Evolutionary conservation across 441 rosid genomes (phyloP).

Genomic region (Adansonia gregorii): DNA sequence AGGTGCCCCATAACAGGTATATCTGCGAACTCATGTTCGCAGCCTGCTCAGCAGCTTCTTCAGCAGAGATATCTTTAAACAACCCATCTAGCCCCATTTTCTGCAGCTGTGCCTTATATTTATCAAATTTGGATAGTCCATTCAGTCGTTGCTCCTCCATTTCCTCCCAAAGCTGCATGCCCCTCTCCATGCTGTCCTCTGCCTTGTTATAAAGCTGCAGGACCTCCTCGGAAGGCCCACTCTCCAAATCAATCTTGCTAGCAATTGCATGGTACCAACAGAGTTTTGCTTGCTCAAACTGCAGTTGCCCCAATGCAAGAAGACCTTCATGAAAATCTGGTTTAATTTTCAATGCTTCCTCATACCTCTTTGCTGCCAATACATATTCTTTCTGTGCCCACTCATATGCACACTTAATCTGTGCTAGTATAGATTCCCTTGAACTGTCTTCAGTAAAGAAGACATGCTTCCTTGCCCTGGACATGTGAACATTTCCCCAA

Average conservation of each 20-base stretch:
- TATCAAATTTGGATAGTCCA: slow-evolving; percentile 65
- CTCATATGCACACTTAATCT: slow-evolving; percentile 59
- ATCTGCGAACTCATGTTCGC: slow-evolving; percentile 86
- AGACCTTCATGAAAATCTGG: slow-evolving; percentile 88
- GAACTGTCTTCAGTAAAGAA: slow-evolving; percentile 70
- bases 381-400: slow-evolving; percentile 76
- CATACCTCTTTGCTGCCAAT: slow-evolving; percentile 68
- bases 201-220: slow-evolving; percentile 85
- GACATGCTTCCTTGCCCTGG: slow-evolving; percentile 79
- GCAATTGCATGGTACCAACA: slow-evolving; percentile 87
- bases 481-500: slow-evolving; percentile 98
- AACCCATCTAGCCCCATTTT: slow-evolving; percentile 69
- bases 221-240: slow-evolving; percentile 70
- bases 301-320: slow-evolving; percentile 89
- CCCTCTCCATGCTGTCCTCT: slow-evolving; percentile 87
- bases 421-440: slow-evolving; percentile 58
- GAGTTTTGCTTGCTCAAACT: slow-evolving; percentile 92
- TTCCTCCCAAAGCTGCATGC: slow-evolving; percentile 96
- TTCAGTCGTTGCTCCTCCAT: slow-evolving; percentile 68
- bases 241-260: slow-evolving; percentile 61
- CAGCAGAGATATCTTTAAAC: slow-evolving; percentile 54
- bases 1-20: slow-evolving; percentile 88
- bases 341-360: slow-evolving; percentile 76
- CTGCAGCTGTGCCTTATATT: slow-evolving; percentile 54
- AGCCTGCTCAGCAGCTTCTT: slow-evolving; percentile 76